Evolutionary conservation across 2,329 filamentous ascomycete species (phyloP), one percentile per base, ranked within the genome.

Genomic region (Cordyceps cicadae): DNA sequence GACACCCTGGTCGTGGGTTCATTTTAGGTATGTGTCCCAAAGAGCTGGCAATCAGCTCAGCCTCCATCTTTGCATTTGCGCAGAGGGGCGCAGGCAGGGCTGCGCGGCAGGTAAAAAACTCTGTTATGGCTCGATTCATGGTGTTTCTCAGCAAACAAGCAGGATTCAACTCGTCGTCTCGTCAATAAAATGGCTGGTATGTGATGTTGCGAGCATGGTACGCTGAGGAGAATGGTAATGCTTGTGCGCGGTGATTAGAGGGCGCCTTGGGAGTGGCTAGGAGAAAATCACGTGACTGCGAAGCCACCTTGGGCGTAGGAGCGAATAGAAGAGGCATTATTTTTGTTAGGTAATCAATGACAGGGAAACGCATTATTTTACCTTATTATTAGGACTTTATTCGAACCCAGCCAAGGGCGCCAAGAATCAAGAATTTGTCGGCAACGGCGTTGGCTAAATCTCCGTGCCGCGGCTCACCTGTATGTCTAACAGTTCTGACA

Each of bases 161-260:
- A 24, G 32, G 37, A 21, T 39, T 48, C 41, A 48, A 37, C 7
- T 15, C 11, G 45, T 54, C 21, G 41, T 41, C 24, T 32, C 51
- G 32, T 5, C 17, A 29, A 21, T 21, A 6, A 34, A 11, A 7
- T 17, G 34, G 43, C 14, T 54, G 29, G 32, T 21, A 15, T 41
- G 50, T 43, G 58, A 54, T 50, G 58, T 37, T 37, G 34, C 34
- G 24, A 24, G 21, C 2, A 32, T 49, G 41, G n/a, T 5, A 17
- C 32, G 58, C 24, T 54, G 43, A 48, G 51, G 43, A 50, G 58
- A 32, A 48, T 48, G 41, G 19, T 48, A 19, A 54, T 21, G 50
- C 51, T 39, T 54, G 51, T 49, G 58, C 26, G 58, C 29, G 43
- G n/a, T 49, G 51, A 60, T 49, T 24, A 54, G n/a, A 19, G 43